Base-by-base conservation (phyloP, 2,329 filamentous ascomycete genomes). In the Grosmannia serpens region DNA sequence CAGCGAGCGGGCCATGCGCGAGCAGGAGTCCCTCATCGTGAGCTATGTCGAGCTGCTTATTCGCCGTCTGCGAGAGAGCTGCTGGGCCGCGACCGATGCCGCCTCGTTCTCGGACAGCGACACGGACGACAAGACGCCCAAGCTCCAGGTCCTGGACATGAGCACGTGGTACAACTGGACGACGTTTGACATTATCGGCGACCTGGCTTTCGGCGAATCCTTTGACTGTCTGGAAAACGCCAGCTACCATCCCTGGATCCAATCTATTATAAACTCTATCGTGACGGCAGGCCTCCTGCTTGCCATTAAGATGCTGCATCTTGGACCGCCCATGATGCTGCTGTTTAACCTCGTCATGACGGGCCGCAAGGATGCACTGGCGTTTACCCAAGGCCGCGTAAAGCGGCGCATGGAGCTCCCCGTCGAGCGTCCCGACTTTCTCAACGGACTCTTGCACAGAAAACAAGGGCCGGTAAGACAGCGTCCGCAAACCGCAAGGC, bases 201-300 rank as follows among this genome's bases (percentile, higher is more conserved):
- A 77, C 60, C 67, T 77, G 53, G 70, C 74, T 0, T 76, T 77
- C 61, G 75, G 73, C 1, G 71, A 75, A 58, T 68, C 71, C 0
- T 75, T 74, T 59, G 66, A 66, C 11, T 67, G 67, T 58, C 62
- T 73, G 15, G 60, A 69, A 38, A 61, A 63, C 22, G 67, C 67
- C 59, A 41, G 24, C 41, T 63, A 62, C 22, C 55, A 63, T 33
- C 64, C 65, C 33, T 70, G 69, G 66, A 62, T 67, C 10, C 56
- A 59, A 1, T 56, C 62, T 8, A 65, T 72, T 26, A 50, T 63
- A 20, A 56, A 62, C 0, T 64, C 64, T 24, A 59, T 69, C 20
- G 54, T 55, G 20, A 58, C 58, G 8, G 38, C 60, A 22, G 57
- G 58, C 11, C 22, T 56, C 2, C 10, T 62, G 9, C 3, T 41